These are phyloP conservation scores for Fraxinus ornus DNA, from an alignment of 305 asterid species.

Conservation along the genomic window DNA sequence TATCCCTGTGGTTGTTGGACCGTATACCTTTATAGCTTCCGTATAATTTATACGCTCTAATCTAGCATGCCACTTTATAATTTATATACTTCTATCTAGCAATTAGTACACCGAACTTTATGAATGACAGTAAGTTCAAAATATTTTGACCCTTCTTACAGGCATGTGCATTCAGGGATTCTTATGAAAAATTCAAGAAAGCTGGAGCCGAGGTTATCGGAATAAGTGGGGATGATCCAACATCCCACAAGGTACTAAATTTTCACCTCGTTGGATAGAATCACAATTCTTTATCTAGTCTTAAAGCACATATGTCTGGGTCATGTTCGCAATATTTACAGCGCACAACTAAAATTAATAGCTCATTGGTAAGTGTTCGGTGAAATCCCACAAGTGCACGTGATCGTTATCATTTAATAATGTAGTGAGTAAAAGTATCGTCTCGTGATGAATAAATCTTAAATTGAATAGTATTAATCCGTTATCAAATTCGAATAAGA, in stretches of 20 bases:
- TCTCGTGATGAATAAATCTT: background rate
- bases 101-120: background rate
- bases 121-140: background rate
- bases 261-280: conserved; percentile 8
- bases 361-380: background rate
- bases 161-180: conserved; percentile 99
- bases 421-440: background rate
- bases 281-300: background rate
- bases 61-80: background rate
- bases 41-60: background rate
- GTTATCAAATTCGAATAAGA: background rate
- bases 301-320: background rate
- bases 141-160: conserved; percentile 37
- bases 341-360: background rate
- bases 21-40: background rate
- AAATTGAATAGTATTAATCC: no score
- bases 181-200: conserved; percentile 92
- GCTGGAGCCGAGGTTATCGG: conserved; percentile 97
- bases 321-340: background rate
- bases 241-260: conserved; percentile 76
- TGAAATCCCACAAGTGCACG: background rate
- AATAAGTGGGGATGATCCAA: conserved; percentile 77
- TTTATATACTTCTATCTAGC: background rate
- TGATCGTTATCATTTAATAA: background rate
- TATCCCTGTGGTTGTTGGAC: background rate